phyloP scores from a whole-genome alignment of 371 early-diverging fungal genomes.

The Nematocida ausubeli region DNA sequence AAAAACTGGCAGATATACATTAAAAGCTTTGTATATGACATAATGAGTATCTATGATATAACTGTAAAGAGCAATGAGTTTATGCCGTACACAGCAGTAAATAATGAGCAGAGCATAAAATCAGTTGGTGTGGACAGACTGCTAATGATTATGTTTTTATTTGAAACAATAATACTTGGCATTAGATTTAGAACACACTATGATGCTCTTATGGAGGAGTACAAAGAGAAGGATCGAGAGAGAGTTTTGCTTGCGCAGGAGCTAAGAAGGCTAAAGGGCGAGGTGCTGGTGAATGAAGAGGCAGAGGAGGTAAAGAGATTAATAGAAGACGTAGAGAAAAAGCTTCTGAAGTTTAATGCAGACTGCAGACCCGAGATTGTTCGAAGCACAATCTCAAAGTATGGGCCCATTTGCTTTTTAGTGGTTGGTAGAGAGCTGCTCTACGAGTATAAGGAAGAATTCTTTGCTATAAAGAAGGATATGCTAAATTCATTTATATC shows the following conservation, averaged over 20 bases:
- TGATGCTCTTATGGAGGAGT: constrained; percentile 30
- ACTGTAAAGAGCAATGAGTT: constrained; percentile 33
- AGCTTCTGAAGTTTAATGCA: constrained; percentile 1
- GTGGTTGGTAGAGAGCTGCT: background rate
- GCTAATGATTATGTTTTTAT: constrained; percentile 23
- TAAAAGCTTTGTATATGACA: constrained; percentile 55
- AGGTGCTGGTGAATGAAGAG: background rate
- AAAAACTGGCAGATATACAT: constrained; percentile 42
- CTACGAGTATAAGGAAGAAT: constrained; percentile 15
- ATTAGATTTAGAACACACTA: constrained; percentile 41
- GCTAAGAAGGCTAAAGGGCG: constrained; percentile 35
- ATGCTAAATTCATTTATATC: background rate
- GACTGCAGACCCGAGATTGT: constrained; percentile 34
- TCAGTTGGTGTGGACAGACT: constrained; percentile 22
- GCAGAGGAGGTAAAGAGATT: background rate
- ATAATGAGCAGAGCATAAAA: background rate
- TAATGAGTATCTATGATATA: constrained; percentile 30
- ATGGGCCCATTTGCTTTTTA: constrained; percentile 25
- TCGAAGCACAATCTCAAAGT: constrained; percentile 21
- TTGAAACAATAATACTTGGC: constrained; percentile 43
- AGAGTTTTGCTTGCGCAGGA: constrained; percentile 4
- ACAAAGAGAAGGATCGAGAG: constrained; percentile 47
- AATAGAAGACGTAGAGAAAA: constrained; percentile 35
- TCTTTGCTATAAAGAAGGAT: constrained; percentile 1
- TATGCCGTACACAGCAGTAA: background rate